Evolutionary conservation across 2,329 filamentous ascomycete species (phyloP).

Genomic region (Fusarium devonianum): DNA sequence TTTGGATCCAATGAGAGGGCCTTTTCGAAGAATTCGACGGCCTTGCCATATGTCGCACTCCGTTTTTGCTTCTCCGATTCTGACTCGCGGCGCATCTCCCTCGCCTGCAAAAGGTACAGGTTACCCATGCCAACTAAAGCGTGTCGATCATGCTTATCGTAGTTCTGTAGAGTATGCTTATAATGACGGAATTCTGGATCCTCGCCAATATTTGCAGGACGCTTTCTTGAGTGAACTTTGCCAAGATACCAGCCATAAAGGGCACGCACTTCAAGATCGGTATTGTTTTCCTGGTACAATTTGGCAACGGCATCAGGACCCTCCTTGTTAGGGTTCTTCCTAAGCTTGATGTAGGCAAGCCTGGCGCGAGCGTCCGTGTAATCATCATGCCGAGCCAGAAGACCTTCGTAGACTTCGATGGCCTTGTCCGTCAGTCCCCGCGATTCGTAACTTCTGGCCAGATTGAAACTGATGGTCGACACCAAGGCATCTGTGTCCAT

Average conservation of each 20-base stretch:
- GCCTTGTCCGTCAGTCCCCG: constrained; percentile 83
- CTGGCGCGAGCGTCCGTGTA: constrained; percentile 92
- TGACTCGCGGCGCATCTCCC: constrained; percentile 92
- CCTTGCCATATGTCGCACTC: constrained; percentile 84
- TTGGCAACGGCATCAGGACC: constrained; percentile 86
- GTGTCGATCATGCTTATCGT: constrained; percentile 98
- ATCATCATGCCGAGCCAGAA: constrained; percentile 84
- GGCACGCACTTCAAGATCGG: constrained; percentile 89
- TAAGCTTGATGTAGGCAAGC: constrained; percentile 87
- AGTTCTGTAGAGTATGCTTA: constrained; percentile 92
- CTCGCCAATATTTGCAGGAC: constrained; percentile 79
- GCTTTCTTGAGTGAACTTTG: constrained; percentile 80
- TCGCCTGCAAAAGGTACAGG: constrained; percentile 81
- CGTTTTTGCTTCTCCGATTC: constrained; percentile 92
- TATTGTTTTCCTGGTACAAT: constrained; percentile 82
- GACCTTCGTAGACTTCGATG: constrained; percentile 83
- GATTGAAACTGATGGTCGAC: constrained; percentile 96
- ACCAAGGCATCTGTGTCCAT: constrained; percentile 90
- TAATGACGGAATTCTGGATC: constrained; percentile 93
- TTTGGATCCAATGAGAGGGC: constrained; percentile 91
- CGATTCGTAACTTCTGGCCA: constrained; percentile 91
- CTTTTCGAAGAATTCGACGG: constrained; percentile 98
- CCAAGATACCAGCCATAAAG: constrained; percentile 96
- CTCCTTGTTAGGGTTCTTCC: constrained; percentile 81
- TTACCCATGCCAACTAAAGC: constrained; percentile 97